Base-by-base conservation (phyloP, 495 filamentous ascomycete genomes). In the Penicillium cataractarum region DNA sequence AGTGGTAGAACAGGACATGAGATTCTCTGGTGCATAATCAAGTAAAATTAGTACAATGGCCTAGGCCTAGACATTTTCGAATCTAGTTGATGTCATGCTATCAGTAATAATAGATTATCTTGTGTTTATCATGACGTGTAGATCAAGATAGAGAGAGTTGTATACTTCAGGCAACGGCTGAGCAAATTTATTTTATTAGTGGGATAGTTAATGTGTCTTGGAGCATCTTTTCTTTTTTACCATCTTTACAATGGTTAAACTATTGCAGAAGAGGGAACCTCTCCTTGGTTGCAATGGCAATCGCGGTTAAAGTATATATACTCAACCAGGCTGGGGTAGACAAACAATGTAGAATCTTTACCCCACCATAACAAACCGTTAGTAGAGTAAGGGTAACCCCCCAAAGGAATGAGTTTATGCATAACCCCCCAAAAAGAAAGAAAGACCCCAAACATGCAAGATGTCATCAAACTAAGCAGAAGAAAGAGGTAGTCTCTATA, bases 391-490 rank as follows among this genome's bases (percentile, higher is more conserved):
- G 46, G 24, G 29, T 50, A 15, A n/a, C n/a, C n/a, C 22, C 46
- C 46, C 46, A 29, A 50, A 50, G 13, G 29, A 27, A 50, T 27
- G 13, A 50, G 13, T 50, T 27, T 17, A 50, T 50, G 46, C 46
- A 50, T 46, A 13, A 46, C 2, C 21, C 29, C 31, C 51, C 51
- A 22, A 37, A 13, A 6, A 37, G 13, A 32, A 13, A 52, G 31
- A 21, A 50, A 50, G 48, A 13, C 22, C 31, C n/a, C n/a, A 3
- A 0, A 12, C 1, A 60, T 57, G 57, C 44, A 63, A 60, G 49
- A 63, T 53, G 56, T 55, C 55, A 51, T 51, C 15, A 9, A n/a
- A 31, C 27, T 19, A n/a, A 32, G 29, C 29, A 21, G n/a, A 46
- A 44, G 54, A 37, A 51, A 42, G 21, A 10, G 19, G 51, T 24